These are phyloP conservation scores for rapeseed (Brassica napus) DNA, from an alignment of 345 rosid species.

Conservation along the genomic window DNA sequence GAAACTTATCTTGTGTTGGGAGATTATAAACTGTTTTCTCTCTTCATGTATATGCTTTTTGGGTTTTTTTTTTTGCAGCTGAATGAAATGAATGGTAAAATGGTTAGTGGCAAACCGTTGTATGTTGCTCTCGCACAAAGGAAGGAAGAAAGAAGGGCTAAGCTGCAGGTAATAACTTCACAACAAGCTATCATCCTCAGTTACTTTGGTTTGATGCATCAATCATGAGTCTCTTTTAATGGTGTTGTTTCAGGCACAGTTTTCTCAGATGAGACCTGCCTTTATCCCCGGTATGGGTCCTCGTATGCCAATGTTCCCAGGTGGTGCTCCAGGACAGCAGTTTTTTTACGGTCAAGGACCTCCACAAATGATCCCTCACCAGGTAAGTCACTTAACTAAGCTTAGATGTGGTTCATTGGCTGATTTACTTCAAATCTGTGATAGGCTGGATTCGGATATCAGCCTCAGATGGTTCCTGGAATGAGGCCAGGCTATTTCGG, in stretches of 20 bases:
- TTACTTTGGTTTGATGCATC: neutral
- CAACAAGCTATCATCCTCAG: neutral
- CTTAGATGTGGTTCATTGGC: neutral
- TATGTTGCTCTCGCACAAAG: conserved; percentile 95
- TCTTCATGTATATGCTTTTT: neutral
- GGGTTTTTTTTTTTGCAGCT: conserved; percentile 10
- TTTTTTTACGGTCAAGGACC: conserved; percentile 93
- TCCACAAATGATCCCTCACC: conserved; percentile 87
- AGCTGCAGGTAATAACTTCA: conserved; percentile 64
- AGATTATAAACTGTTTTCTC: neutral
- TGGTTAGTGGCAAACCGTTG: conserved; percentile 83
- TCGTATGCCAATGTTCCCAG: conserved; percentile 86
- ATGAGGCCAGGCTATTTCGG: conserved; percentile 60
- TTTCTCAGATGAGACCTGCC: conserved; percentile 86
- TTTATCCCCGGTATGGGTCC: conserved; percentile 71
- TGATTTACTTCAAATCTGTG: conserved; percentile 2
- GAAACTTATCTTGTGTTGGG: neutral
- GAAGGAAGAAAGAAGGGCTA: conserved; percentile 92
- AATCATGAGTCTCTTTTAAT: neutral
- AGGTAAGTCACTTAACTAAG: conserved; percentile 44
- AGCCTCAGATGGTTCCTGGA: conserved; percentile 91
- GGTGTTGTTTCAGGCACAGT: conserved; percentile 64
- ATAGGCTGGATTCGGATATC: conserved; percentile 98
- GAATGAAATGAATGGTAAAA: conserved; percentile 89
- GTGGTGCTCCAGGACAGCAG: conserved; percentile 86